These are phyloP conservation scores for Linaria vulgaris DNA, from an alignment of 257 asterid species.

Conservation along the genomic window DNA sequence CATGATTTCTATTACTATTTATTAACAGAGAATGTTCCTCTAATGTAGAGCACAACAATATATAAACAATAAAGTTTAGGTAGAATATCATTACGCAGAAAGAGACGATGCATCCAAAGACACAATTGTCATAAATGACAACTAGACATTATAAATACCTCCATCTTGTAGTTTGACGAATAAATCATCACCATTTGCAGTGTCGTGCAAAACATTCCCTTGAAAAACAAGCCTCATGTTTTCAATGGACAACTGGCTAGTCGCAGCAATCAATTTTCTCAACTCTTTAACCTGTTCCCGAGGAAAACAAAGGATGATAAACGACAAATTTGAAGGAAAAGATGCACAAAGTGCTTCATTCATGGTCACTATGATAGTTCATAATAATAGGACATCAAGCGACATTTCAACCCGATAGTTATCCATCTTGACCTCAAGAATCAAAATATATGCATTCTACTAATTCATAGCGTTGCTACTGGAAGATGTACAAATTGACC, in stretches of 20 bases:
- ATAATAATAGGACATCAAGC: neutral
- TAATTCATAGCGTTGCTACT: neutral
- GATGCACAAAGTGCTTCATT: conserved; percentile 1
- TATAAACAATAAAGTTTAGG: neutral
- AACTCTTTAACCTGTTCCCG: conserved; percentile 65
- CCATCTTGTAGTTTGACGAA: conserved; percentile 51
- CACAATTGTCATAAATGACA: conserved; percentile 16
- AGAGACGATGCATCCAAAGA: conserved; percentile 12
- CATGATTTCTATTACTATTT: neutral
- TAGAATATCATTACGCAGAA: conserved; percentile 6
- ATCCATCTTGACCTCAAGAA: neutral
- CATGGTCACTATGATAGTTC: conserved; percentile 6
- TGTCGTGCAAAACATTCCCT: conserved; percentile 72
- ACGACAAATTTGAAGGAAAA: neutral
- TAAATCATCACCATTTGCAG: conserved; percentile 46
- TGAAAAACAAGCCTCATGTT: conserved; percentile 63
- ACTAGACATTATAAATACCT: conserved; percentile 41
- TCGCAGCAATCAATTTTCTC: conserved; percentile 67
- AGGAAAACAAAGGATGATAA: neutral
- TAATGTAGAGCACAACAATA: conserved; percentile 7
- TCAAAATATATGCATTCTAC: neutral
- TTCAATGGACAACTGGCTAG: conserved; percentile 46
- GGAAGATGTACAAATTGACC: conserved; percentile 10
- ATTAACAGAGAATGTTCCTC: neutral
- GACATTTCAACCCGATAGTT: neutral